Evolutionary conservation across 2,329 filamentous ascomycete species (phyloP), one percentile per base, ranked within the genome.

Genomic region (Clonostachys sp.): DNA sequence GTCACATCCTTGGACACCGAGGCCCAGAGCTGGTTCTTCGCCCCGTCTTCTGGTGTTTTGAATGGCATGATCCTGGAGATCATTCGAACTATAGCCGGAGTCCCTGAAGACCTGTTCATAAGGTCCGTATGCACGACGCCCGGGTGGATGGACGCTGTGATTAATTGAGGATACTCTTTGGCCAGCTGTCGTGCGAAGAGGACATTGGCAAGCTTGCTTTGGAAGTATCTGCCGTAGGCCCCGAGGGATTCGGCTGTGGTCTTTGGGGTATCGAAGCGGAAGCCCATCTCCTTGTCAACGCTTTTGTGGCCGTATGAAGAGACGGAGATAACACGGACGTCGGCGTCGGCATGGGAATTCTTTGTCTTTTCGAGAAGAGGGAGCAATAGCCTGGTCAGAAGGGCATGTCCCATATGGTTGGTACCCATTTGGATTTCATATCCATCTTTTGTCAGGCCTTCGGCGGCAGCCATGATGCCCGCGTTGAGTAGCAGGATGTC

Each of bases 341-440:
- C 60, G 2, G 54, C 41, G 7, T 47, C 50, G 13, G 50, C 41
- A 14, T 42, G 13, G 12, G 45, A 36, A 42, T 24, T 1, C 9
- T 60, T 60, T 2, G 65, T 67, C 45, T 55, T 54, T 7, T 54
- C 45, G 44, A 68, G 50, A 1, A 57, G 14, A 4, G 62, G 63
- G 12, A 61, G 41, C 2, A 76, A 55, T 4, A 68, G 60, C 46
- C 67, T 65, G 10, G 65, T 63, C 12, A 78, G 59, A 4, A 73
- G 62, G 6, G 73, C 70, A 45, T 77, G 73, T 14, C 73, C 73
- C 38, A 78, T 53, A 54, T 77, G 71, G 48, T 78, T 79, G 3
- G 66, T 72, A 2, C 67, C 72, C 49, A 77, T 74, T 49, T 75
- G 68, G 10, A 70, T 51, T 53, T 78, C 75, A 48, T 74, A 77